Conservation (phyloP, 2,329 filamentous ascomycete species). For the Fusarium zealandicum region DNA sequence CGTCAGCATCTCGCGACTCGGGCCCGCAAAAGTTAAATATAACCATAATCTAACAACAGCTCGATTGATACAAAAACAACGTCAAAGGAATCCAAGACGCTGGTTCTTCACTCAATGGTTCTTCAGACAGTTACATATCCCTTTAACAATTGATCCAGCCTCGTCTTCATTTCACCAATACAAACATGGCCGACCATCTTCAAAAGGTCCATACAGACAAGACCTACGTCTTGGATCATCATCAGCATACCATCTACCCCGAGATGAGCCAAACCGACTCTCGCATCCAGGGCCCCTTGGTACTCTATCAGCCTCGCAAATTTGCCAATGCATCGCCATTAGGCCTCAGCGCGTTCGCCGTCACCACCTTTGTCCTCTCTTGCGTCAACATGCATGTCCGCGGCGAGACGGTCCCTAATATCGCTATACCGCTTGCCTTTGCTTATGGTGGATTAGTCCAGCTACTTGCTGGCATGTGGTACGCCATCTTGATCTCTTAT, state of each 20-base stretch:
- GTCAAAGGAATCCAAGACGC: too few relatives aligned
- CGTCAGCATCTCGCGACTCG: too few relatives aligned
- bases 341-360: conserved; percentile 77
- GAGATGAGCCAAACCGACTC: neutral
- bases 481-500: conserved; percentile 43
- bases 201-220: neutral
- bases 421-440: conserved; percentile 73
- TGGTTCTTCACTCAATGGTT: too few relatives aligned
- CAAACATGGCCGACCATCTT: conserved; percentile 7
- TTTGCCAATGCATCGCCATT: conserved; percentile 81
- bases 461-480: conserved; percentile 86
- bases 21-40: too few relatives aligned
- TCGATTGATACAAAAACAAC: too few relatives aligned
- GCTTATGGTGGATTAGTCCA: conserved; percentile 79
- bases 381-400: conserved; percentile 73
- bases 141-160: too few relatives aligned
- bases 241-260: neutral
- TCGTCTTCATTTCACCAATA: too few relatives aligned
- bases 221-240: neutral
- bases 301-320: conserved; percentile 69
- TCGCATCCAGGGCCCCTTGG: conserved; percentile 59
- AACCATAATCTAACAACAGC: too few relatives aligned
- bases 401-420: conserved; percentile 65
- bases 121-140: too few relatives aligned
- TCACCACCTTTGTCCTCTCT: conserved; percentile 82